phyloP scores from a whole-genome alignment of 768 basidiomycete genomes.

The Hericium rajendrae region DNA sequence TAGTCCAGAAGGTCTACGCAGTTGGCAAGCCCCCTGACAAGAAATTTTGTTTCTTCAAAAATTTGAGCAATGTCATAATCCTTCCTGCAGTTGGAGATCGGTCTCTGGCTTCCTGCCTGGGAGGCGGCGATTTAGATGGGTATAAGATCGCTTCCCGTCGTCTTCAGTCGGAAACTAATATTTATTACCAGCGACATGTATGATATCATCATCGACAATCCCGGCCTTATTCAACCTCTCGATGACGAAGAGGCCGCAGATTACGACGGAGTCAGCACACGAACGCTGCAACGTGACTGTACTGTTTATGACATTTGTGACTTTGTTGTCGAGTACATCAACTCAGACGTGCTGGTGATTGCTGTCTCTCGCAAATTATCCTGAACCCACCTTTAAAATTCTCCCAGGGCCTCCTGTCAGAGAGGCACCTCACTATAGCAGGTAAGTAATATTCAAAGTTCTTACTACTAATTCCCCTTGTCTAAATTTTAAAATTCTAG shows the following conservation, averaged over 20 bases:
- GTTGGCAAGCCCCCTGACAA: constrained; percentile 16
- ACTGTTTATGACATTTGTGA: constrained; percentile 66
- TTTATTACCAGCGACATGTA: constrained; percentile 45
- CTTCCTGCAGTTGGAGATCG: constrained; percentile 24
- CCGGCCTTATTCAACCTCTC: constrained; percentile 40
- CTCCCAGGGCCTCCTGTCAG: constrained; percentile 55
- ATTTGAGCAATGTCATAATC: constrained; percentile 18
- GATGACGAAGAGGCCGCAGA: constrained; percentile 37
- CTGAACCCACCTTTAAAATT: background rate
- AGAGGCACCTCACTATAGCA: constrained; percentile 55
- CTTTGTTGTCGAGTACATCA: constrained; percentile 77
- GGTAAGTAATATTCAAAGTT: constrained; percentile 14
- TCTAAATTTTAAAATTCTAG: too few relatives aligned
- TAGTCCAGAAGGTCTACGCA: constrained; percentile 19
- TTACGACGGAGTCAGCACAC: constrained; percentile 30
- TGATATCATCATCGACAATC: constrained; percentile 43
- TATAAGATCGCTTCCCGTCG: constrained; percentile 16
- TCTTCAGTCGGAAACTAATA: background rate
- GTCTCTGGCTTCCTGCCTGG: constrained; percentile 59
- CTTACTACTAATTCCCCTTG: too few relatives aligned
- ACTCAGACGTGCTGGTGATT: constrained; percentile 75
- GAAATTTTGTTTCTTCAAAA: constrained; percentile 12
- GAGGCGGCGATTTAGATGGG: constrained; percentile 79
- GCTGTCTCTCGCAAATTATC: too few relatives aligned
- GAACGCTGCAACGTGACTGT: constrained; percentile 28